Percentiles rank a stretch among this genome's conserved stretches.
phyloP scores from a whole-genome alignment of 208 protist genomes.

The Acanthamoeba divionensis region DNA sequence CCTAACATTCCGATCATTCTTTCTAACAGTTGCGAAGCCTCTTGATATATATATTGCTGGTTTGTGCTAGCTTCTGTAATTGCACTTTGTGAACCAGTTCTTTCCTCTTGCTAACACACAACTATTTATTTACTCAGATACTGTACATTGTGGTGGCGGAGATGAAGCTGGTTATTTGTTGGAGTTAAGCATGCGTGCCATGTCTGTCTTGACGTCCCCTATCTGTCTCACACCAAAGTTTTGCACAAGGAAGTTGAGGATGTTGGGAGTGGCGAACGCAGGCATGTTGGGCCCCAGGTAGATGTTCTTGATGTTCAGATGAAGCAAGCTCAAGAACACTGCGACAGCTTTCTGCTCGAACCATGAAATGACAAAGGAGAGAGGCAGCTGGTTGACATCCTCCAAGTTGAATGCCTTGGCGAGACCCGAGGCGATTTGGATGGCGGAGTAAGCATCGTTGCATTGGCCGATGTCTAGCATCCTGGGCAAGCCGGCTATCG shows the following conservation, averaged over 20 bases:
- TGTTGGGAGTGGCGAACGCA: conserved; percentile 77
- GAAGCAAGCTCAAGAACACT: conserved; percentile 80
- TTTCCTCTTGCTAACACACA: no score
- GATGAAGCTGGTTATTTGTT: no score
- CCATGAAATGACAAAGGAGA: conserved; percentile 84
- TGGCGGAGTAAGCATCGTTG: conserved; percentile 85
- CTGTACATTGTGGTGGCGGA: no score
- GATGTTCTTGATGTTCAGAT: conserved; percentile 78
- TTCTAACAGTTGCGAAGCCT: no score
- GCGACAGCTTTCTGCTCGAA: conserved; percentile 89
- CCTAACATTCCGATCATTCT: no score
- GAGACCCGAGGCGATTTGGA: conserved; percentile 78
- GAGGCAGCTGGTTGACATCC: conserved; percentile 70
- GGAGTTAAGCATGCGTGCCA: not conserved
- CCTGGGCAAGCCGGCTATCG: conserved; percentile 79
- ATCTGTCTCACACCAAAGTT: conserved; percentile 75
- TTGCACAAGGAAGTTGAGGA: conserved; percentile 77
- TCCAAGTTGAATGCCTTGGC: conserved; percentile 63
- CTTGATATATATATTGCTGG: no score
- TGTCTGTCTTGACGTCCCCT: conserved; percentile 40
- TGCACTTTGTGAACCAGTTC: no score
- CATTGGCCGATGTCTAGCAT: conserved; percentile 89
- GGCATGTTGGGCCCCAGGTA: conserved; percentile 81
- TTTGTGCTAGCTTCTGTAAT: no score
- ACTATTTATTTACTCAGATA: no score